Evolutionary conservation across 108 stramenopile genomes (phyloP), one percentile per base, ranked within the genome.

Genomic region (Licmophora abbreviata): DNA sequence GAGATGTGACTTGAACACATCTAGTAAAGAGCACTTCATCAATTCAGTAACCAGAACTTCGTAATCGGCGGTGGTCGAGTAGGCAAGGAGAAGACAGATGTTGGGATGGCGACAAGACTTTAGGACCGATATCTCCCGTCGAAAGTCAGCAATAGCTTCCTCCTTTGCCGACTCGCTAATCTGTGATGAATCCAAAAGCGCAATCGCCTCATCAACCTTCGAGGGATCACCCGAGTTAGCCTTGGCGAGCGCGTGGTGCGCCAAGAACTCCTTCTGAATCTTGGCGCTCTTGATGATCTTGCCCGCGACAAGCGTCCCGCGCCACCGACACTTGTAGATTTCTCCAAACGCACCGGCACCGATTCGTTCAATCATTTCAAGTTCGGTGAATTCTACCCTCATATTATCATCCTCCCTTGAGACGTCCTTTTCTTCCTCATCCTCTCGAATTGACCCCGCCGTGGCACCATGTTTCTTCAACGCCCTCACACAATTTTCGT

Each of bases 311-410:
- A 87, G 52, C 3, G 77, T 89, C 7, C 86, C 88, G 15, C 85
- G 55, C 92, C 92, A 94, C 15, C 70, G 73, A 55, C 76, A 85
- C 48, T 88, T 92, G 67, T 81, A 92, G 42, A 92, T 88, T 53
- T 92, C 91, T 45, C 91, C 91, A 65, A 92, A 92, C 7, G 85
- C 86, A 20, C 91, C 91, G 9, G 77, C 66, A 9, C 91, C 91
- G 44, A 92, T 92, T 30, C 74, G 66, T 48, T 92, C 91, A 41
- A 92, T 71, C 81, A 86, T 81, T 36, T 86, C 86, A 8, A 92
- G 54, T 51, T 87, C 85, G 1, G 60, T 53, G 50, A 84, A 92
- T 8, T 69, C 74, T n/a, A 92, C 76, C 29, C 69, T 48, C n/a
- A 92, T 48, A 51, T 87, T 83, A 20, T 78, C 73, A 36, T 68